phyloP scores from a whole-genome alignment of 2,329 filamentous ascomycete genomes.

The Talaromyces atroroseus region DNA sequence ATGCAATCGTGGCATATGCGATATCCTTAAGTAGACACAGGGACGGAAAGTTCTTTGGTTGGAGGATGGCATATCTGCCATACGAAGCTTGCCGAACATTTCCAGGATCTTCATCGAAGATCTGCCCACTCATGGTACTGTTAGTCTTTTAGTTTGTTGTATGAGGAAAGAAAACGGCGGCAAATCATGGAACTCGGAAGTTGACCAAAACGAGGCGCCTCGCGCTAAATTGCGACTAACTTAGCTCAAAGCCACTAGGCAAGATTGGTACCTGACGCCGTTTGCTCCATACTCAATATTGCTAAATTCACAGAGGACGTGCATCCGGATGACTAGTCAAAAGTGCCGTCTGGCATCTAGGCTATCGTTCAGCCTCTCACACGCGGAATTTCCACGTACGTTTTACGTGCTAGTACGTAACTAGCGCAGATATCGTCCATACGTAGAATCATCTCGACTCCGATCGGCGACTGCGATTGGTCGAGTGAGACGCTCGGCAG shows the following conservation, averaged over 20 bases:
- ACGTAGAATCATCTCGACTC: neutral
- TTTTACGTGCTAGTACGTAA: neutral
- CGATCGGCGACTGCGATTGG: neutral
- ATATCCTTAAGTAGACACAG: neutral
- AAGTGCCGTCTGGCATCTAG: conserved; percentile 5
- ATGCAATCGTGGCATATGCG: neutral
- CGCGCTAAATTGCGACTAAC: neutral
- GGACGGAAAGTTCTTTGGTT: neutral
- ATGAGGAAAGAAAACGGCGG: neutral
- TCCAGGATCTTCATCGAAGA: neutral
- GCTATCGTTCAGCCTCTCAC: conserved; percentile 3
- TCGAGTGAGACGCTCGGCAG: conserved; percentile 5
- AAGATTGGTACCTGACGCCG: conserved; percentile 6
- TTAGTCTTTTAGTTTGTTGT: neutral
- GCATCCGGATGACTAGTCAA: conserved; percentile 9
- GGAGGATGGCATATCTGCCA: neutral
- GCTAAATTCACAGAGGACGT: conserved; percentile 5
- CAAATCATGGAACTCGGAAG: neutral
- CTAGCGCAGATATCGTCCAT: neutral
- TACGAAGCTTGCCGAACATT: neutral
- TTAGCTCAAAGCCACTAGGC: neutral
- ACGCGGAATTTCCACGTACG: conserved; percentile 1
- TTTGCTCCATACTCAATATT: conserved; percentile 3
- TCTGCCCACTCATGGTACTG: neutral
- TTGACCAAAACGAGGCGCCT: neutral